Evolutionary conservation across 1,284 basidiomycete species (phyloP), one percentile per base, ranked within the genome.

Genomic region (Sphaerobolus stellatus): DNA sequence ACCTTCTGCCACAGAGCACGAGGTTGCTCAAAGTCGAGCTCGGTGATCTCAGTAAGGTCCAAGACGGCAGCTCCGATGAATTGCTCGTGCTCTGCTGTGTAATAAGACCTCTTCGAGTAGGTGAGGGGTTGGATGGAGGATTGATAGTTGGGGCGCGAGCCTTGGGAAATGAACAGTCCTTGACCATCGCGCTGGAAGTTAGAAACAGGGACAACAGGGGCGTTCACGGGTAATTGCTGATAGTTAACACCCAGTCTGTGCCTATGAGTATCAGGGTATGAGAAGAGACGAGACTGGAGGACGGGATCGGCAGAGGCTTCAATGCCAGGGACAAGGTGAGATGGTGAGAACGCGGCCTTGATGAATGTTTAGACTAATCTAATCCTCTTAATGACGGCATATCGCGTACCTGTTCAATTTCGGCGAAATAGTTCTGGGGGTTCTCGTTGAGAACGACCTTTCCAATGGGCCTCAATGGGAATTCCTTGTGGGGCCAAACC

Each of bases 201-300:
- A 56, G 83, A 82, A 43, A 90, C 74, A 4, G 86, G 84, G 43
- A 74, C 77, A 53, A 87, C 66, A 2, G 91, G 86, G n/a, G 82
- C 79, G 69, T 98, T 97, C 67, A 95, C 88, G 4, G 94, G 94
- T 13, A 98, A 76, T 68, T 96, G 92, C 64, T 86, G 71, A 77
- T 96, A 95, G 80, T 97, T 97, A 57, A 72, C 64, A 34, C 92
- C 92, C 44, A 94, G 83, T 66, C 87, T 86, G 77, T 94, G 88
- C 58, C 92, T 85, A 71, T 96, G 94, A 6, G 94, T 92, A 70
- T 97, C 94, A 4, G 93, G 91, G 79, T 98, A 98, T 9, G 92
- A 92, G 84, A 96, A 97, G 38, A 97, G 81, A 59, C 94, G 90
- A 27, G 88, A 88, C 71, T 97, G 94, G 59, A 97, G 79, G 58